These are phyloP conservation scores for Aureobasidium leucospermi DNA, from an alignment of 2,329 filamentous ascomycete species.

Conservation along the genomic window DNA sequence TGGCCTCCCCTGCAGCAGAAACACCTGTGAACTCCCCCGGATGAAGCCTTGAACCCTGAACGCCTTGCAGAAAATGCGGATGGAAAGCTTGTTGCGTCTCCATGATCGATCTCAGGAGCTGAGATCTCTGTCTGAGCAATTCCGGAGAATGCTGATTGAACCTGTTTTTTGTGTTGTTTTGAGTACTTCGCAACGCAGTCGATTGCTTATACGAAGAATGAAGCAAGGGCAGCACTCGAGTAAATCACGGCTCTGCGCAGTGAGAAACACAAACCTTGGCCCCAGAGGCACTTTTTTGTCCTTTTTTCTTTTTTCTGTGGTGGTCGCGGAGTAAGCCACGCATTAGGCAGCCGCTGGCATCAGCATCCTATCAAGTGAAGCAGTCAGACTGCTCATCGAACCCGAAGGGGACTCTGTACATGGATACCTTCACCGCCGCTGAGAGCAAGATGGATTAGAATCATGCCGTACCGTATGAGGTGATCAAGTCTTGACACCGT, in stretches of 20 bases:
- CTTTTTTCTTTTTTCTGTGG: neutral
- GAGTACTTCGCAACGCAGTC: neutral
- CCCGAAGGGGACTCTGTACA: neutral
- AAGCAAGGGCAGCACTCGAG: neutral
- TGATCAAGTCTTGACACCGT: conserved; percentile 7
- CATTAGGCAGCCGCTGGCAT: neutral
- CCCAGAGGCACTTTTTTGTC: neutral
- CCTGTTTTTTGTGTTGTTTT: conserved; percentile 2
- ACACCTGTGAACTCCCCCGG: neutral
- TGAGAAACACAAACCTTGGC: conserved; percentile 6
- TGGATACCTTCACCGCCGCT: neutral
- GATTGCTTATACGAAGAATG: neutral
- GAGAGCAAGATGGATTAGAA: neutral
- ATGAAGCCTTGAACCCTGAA: neutral
- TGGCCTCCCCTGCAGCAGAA: neutral
- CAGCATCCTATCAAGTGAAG: neutral
- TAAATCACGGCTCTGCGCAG: neutral
- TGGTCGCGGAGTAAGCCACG: neutral
- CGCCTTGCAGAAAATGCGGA: conserved; percentile 2
- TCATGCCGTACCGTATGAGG: neutral
- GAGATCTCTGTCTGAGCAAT: neutral
- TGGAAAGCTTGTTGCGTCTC: neutral
- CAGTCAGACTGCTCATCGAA: neutral
- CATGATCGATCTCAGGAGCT: neutral
- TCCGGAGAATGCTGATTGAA: neutral